Base-by-base conservation (phyloP, 2,329 filamentous ascomycete species). In the Fusarium protoensiforme region DNA sequence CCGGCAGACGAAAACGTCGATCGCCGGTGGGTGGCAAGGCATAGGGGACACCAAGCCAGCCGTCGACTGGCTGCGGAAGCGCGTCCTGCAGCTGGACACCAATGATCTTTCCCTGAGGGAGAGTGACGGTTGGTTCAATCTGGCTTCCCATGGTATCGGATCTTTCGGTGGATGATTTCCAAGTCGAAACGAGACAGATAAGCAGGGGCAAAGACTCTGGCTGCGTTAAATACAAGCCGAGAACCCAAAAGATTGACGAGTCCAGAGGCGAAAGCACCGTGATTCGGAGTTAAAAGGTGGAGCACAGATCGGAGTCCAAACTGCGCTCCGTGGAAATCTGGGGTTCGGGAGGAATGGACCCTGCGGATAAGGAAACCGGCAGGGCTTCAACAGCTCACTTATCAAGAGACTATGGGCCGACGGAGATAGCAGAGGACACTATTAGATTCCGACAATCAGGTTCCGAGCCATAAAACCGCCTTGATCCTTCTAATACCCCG, bases 1-100 rank as follows among this genome's bases (percentile, higher is more conserved):
- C 78, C 1, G 85, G 78, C 5, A 79, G 82, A 7, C 79, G 81
- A 68, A 88, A 89, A 16, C 87, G 82, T 22, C 80, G 79, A n/a
- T 86, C 81, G 0, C 85, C 86, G 3, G 78, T 81, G 13, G 87
- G 85, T 4, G 85, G 83, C 4, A 84, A 74, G 0, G 84, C 86
- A 68, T 88, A 88, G 0, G 85, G 86, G 13, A 89, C 83, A 1
- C 86, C 85, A 1, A 85, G 78, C 71, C 89, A 89, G 14, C 78
- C 73, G 31, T 85, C 82, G 20, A 85, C 72, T 1, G 79, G 69
- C 20, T 75, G 69, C 11, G 77, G 77, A 20, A 77, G 64, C 8
- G 33, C 48, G 13, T 77, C 75, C 1, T 56, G 61, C 22, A 75
- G 59, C 46, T 65, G 61, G 14, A 74, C 61, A 22, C 75, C 75